A percentile compares a stretch with the other conserved stretches of the same genome.
Evolutionary conservation across 495 filamentous ascomycete genomes (phyloP).

Genomic region (Podospora australis): DNA sequence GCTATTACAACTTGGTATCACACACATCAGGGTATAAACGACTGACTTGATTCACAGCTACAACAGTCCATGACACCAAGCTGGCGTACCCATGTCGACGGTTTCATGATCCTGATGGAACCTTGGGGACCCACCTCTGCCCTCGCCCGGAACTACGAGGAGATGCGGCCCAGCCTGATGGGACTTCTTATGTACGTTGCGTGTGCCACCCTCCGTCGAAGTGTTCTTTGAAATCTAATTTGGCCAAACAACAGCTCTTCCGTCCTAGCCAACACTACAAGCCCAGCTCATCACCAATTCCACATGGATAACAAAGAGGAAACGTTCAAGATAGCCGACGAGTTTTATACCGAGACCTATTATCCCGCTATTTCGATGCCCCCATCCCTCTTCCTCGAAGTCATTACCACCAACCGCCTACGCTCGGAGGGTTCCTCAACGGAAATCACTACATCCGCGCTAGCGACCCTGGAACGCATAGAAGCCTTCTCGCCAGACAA

Average conservation of each 20-base stretch:
- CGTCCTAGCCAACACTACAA: slow-evolving; percentile 29
- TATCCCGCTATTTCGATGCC: slow-evolving; percentile 20
- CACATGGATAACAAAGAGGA: slow-evolving; percentile 8
- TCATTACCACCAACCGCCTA: slow-evolving; percentile 26
- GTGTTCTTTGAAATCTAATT: not conserved
- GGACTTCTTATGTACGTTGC: slow-evolving; percentile 22
- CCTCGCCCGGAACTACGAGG: not conserved
- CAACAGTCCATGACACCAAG: slow-evolving; percentile 26
- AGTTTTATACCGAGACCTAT: slow-evolving; percentile 12
- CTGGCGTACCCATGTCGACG: slow-evolving; percentile 31
- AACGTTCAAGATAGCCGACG: slow-evolving; percentile 11
- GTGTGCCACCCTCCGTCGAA: too few species aligned
- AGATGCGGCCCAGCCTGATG: slow-evolving; percentile 19
- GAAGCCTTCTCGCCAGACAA: slow-evolving; percentile 19
- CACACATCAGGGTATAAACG: too few species aligned
- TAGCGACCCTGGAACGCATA: slow-evolving; percentile 14
- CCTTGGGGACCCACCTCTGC: slow-evolving; percentile 20
- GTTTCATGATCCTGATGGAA: slow-evolving; percentile 22
- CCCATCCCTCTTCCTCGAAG: slow-evolving; percentile 12
- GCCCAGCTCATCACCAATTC: slow-evolving; percentile 22
- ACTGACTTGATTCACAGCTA: too few species aligned
- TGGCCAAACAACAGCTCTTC: slow-evolving; percentile 12
- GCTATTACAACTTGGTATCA: not conserved
- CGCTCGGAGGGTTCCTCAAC: slow-evolving; percentile 6
- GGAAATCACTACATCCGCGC: slow-evolving; percentile 8